A percentile compares a stretch with the other conserved stretches of the same genome.
Conservation (phyloP, 176 grass and related monocot genomes). For the Bothriochloa decipiens region DNA sequence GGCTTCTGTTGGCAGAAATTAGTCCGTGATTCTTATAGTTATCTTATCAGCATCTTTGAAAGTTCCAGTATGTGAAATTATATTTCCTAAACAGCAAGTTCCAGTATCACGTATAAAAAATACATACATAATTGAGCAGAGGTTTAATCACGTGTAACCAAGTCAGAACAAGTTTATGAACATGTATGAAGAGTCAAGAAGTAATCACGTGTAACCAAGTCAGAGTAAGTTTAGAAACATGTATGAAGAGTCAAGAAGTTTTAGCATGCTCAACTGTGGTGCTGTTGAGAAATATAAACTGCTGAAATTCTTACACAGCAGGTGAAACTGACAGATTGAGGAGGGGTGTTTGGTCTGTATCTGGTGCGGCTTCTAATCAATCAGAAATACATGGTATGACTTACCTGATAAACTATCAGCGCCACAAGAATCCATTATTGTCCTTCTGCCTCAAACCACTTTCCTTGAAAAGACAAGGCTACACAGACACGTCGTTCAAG, state of each 20-base stretch:
- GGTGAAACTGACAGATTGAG: not conserved
- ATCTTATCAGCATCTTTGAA: not conserved
- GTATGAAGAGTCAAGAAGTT: not conserved
- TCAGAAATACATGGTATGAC: not conserved
- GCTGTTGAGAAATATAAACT: not conserved
- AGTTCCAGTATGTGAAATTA: not conserved
- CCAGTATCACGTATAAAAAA: conserved; percentile 11
- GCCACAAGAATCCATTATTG: not conserved
- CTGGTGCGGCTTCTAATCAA: not conserved
- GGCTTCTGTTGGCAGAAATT: conserved; percentile 4
- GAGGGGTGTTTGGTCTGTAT: conserved; percentile 1
- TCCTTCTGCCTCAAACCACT: not conserved
- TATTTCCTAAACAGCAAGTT: conserved; percentile 9
- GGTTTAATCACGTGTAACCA: not conserved
- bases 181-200: not conserved
- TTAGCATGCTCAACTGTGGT: not conserved
- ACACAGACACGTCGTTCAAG: conserved; percentile 5
- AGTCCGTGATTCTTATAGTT: not conserved
- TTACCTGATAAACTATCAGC: conserved; percentile 20
- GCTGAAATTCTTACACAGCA: conserved; percentile 12
- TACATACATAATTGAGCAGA: not conserved
- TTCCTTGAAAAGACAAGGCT: conserved; percentile 22
- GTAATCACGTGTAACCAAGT: not conserved
- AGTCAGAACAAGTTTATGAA: not conserved
- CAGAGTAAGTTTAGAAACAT: conserved; percentile 12